Base-by-base conservation (phyloP, 257 asterid species). In the Mitragyna speciosa region DNA sequence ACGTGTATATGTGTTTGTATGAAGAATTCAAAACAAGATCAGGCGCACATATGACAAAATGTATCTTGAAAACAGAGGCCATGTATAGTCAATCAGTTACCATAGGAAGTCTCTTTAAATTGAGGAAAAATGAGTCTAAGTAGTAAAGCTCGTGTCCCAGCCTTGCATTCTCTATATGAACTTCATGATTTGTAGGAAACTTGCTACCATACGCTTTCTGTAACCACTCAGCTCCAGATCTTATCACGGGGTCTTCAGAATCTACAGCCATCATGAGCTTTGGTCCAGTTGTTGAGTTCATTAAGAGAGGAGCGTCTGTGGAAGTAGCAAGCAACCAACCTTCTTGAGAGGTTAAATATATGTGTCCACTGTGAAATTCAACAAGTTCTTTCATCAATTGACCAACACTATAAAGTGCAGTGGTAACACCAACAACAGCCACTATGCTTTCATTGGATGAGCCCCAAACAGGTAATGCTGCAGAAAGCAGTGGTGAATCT, bases 311-410 rank as follows among this genome's bases (percentile, higher is more conserved):
- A 52, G 96, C 87, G 76, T 84, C 87, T 0, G 96, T 90, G 49
- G 97, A 92, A 64, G 98, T 94, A 68, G 98, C 97, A 39, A 94
- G 88, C 58, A 94, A 84, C 97, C 98, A 94, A 5, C 98, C 98
- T 81, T 94, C 97, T 59, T 93, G 98, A 79, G 97, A 91, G 75
- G 98, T 94, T 73, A 94, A 83, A 65, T 92, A 94, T 47, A 94
- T 91, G 56, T 94, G 96, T 36, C 98, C 98, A 81, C 97, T 93
- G 36, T 94, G 98, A 59, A 88, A 90, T 76, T 91, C 98, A 45
- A 94, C 98, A 31, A 94, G 84, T 80, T 94, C 98, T 83, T 88
- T 92, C 98, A 94, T 94, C 84, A 92, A 78, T 72, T 90, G 97
- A 4, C 98, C 98, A 0, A 94, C 98, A 51, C 98, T 94, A 64